phyloP scores from a whole-genome alignment of 2,329 filamentous ascomycete species.

The Penicillium sp. region DNA sequence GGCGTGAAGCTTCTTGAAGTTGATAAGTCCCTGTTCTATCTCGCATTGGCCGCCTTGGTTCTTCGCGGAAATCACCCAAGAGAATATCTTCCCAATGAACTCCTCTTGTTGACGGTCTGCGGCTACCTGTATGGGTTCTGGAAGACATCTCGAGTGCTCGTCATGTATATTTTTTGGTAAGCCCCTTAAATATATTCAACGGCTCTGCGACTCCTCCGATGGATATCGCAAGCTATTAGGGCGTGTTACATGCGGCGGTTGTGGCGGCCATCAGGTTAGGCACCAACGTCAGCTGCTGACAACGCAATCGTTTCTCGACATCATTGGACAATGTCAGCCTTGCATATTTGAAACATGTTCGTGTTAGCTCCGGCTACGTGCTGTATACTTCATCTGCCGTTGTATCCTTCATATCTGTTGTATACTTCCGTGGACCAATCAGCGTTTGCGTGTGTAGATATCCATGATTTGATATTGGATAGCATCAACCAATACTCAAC shows the following conservation, averaged over 20 bases:
- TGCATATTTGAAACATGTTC: too few species aligned
- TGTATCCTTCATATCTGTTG: too few species aligned
- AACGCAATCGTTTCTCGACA: background rate
- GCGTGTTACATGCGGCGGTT: background rate
- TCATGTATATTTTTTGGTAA: background rate
- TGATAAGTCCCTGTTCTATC: background rate
- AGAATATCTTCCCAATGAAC: background rate
- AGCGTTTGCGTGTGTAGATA: background rate
- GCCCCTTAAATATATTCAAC: too few species aligned
- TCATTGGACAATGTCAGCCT: background rate
- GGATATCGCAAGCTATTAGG: too few species aligned
- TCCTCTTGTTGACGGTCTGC: background rate
- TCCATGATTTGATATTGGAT: background rate
- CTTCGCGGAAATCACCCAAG: background rate
- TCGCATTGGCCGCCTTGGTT: background rate
- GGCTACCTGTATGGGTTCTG: background rate
- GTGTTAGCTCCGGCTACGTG: background rate
- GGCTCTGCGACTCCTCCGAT: too few species aligned
- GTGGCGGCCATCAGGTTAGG: background rate
- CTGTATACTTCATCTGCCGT: too few species aligned
- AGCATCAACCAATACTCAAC: background rate
- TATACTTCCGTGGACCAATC: background rate
- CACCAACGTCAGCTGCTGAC: background rate
- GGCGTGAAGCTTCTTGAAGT: background rate
- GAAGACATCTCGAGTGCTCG: background rate